Conservation (phyloP, 2,329 filamentous ascomycete species). For the Aspergillus fijiensis region DNA sequence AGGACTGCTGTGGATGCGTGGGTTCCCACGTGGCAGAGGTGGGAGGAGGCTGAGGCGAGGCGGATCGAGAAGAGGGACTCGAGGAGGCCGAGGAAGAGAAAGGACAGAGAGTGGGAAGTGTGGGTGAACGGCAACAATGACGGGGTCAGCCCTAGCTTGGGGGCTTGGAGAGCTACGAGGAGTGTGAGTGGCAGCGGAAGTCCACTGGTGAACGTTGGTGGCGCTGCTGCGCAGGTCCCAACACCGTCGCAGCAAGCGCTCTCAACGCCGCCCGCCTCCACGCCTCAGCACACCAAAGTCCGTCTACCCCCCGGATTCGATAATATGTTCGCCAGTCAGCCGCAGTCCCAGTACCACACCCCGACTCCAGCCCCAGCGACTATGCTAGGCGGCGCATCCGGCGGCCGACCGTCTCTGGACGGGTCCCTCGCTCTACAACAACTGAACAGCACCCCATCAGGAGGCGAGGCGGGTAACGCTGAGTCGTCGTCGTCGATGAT, state of each 20-base stretch:
- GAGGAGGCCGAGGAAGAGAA: conserved; percentile 31
- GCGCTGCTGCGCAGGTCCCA: background rate
- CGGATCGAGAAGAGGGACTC: conserved; percentile 41
- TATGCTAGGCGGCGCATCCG: no score
- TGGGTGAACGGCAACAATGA: background rate
- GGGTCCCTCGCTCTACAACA: background rate
- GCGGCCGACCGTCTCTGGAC: no score
- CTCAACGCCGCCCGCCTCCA: conserved; percentile 6
- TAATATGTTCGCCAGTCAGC: conserved; percentile 36
- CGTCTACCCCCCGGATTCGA: conserved; percentile 41
- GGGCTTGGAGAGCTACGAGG: background rate
- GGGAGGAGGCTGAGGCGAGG: conserved; percentile 38
- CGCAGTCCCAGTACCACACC: background rate
- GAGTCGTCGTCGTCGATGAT: conserved; percentile 25
- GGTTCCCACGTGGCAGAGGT: conserved; percentile 43
- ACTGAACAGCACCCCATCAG: background rate
- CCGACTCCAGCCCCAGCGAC: background rate
- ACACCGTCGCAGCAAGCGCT: conserved; percentile 10
- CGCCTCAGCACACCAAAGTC: conserved; percentile 18
- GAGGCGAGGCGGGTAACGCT: background rate
- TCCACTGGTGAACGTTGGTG: background rate
- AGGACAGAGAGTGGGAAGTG: conserved; percentile 16
- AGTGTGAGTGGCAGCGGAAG: conserved; percentile 9
- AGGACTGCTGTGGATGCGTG: conserved; percentile 40
- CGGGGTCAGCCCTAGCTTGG: background rate